Percentiles rank a stretch among this genome's conserved stretches.
phyloP scores from a whole-genome alignment of 2,329 filamentous ascomycete species.

The Pseudocercospora eumusae region DNA sequence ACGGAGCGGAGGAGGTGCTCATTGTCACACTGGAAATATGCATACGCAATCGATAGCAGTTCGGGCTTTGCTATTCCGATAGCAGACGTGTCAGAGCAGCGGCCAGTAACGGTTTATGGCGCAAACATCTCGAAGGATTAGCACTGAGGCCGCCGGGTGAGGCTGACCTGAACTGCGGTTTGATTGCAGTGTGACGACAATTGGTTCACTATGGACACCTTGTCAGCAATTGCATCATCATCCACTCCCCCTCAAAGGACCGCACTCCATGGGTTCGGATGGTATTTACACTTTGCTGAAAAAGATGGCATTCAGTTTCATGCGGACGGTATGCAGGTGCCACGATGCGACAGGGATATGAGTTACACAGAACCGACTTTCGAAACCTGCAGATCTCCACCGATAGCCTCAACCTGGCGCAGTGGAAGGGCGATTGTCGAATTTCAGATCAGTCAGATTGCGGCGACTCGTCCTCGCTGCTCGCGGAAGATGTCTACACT shows the following conservation, averaged over 20 bases:
- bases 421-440: slow-evolving; percentile 13
- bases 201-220: background rate
- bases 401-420: slow-evolving; percentile 15
- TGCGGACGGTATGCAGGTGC: slow-evolving; percentile 21
- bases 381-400: slow-evolving; percentile 20
- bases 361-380: slow-evolving; percentile 23
- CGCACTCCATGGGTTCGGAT: background rate
- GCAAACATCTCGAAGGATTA: slow-evolving; percentile 8
- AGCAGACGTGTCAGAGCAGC: background rate
- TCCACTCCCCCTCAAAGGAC: background rate
- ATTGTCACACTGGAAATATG: background rate
- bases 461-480: background rate
- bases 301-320: background rate
- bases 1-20: background rate
- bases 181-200: background rate
- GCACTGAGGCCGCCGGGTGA: background rate
- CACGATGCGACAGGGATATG: slow-evolving; percentile 20
- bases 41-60: background rate
- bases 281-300: background rate
- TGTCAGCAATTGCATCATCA: background rate
- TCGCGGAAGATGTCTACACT: background rate
- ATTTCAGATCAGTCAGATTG: slow-evolving; percentile 17
- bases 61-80: background rate
- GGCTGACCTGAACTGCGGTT: background rate
- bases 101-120: background rate